Percentiles rank a stretch among this genome's conserved stretches.
Conservation (phyloP, 176 grass and related monocot species). For the Oryza nivara region DNA sequence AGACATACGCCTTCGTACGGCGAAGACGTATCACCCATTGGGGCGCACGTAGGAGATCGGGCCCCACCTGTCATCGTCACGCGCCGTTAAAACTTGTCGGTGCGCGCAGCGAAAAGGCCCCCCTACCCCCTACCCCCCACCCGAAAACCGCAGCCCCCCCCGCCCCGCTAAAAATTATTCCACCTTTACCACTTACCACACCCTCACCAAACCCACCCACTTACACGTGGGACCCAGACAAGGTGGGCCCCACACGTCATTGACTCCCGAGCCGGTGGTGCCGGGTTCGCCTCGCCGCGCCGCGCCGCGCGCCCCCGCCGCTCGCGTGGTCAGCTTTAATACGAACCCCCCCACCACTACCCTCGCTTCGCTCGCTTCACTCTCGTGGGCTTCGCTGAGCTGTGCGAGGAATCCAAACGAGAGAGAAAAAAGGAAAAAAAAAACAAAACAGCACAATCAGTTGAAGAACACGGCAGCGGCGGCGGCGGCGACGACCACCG, state of each 20-base stretch:
- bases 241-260: background rate
- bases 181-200: too few relatives aligned
- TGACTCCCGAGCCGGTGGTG: accelerated
- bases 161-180: conserved; percentile 17
- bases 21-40: background rate
- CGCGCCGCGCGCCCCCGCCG: background rate
- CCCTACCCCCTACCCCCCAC: background rate
- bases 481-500: background rate
- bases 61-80: background rate
- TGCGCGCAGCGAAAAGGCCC: background rate
- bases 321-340: conserved; percentile 58
- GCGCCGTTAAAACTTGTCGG: conserved; percentile 42
- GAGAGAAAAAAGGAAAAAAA: background rate
- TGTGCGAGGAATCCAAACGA: background rate
- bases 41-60: background rate
- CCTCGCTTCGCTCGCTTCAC: conserved; percentile 20
- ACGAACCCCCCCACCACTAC: conserved; percentile 31
- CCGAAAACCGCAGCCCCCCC: background rate
- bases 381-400: conserved; percentile 1
- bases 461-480: conserved; percentile 8
- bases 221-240: accelerated
- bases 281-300: background rate
- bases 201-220: background rate
- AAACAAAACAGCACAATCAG: conserved; percentile 39
- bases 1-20: background rate